A percentile compares a stretch with the other conserved stretches of the same genome.
Evolutionary conservation across 2,329 filamentous ascomycete genomes (phyloP).

Genomic region (Claviceps monticola): DNA sequence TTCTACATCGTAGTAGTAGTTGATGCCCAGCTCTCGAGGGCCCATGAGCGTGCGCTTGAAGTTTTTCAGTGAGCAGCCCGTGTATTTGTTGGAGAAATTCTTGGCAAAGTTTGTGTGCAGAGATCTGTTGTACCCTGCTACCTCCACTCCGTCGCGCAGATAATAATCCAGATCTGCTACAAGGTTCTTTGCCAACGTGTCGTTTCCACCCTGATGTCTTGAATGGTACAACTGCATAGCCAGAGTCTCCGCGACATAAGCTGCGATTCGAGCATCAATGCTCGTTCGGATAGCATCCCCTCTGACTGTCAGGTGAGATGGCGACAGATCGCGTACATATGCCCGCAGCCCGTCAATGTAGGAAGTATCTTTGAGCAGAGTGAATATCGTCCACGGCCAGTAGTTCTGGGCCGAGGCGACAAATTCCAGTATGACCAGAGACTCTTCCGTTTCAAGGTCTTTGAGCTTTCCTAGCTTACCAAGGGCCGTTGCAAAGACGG

Average conservation of each 20-base stretch:
- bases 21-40: slow-evolving; percentile 50
- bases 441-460: slow-evolving; percentile 48
- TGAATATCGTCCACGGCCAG: slow-evolving; percentile 88
- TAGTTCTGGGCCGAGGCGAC: slow-evolving; percentile 80
- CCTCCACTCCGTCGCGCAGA: slow-evolving; percentile 59
- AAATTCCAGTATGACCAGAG: slow-evolving; percentile 71
- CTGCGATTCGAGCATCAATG: slow-evolving; percentile 57
- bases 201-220: slow-evolving; percentile 57
- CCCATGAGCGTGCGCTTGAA: slow-evolving; percentile 66
- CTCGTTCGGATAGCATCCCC: slow-evolving; percentile 42
- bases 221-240: slow-evolving; percentile 83
- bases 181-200: slow-evolving; percentile 54
- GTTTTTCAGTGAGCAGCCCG: slow-evolving; percentile 56
- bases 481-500: slow-evolving; percentile 63
- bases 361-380: slow-evolving; percentile 56
- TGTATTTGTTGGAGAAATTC: slow-evolving; percentile 71
- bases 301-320: slow-evolving; percentile 37
- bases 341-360: slow-evolving; percentile 61
- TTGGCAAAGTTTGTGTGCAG: slow-evolving; percentile 72
- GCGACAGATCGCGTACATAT: slow-evolving; percentile 48
- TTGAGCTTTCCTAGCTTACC: slow-evolving; percentile 53
- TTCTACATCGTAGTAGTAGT: slow-evolving; percentile 74
- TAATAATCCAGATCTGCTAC: slow-evolving; percentile 68
- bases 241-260: slow-evolving; percentile 73
- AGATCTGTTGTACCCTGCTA: slow-evolving; percentile 76